phyloP scores from a whole-genome alignment of 768 basidiomycete genomes.

The Suillus lakei region DNA sequence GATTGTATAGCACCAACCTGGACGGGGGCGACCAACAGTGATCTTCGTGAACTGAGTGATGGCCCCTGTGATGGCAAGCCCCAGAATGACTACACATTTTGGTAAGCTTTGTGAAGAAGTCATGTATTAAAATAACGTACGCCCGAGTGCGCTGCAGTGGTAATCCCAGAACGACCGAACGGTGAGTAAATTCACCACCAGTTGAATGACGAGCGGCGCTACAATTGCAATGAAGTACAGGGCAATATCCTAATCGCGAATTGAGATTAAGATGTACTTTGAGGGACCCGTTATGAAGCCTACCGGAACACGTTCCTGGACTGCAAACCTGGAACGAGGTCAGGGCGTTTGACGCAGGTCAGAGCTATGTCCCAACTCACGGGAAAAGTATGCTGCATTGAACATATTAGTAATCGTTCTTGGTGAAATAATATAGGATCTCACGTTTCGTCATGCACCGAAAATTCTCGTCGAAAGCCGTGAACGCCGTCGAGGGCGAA shows the following conservation, averaged over 20 bases:
- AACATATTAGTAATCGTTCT: conserved; percentile 22
- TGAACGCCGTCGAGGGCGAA: conserved; percentile 66
- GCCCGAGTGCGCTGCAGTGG: conserved; percentile 64
- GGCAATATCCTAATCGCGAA: conserved; percentile 44
- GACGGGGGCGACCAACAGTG: conserved; percentile 88
- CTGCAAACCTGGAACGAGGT: conserved; percentile 55
- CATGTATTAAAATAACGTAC: conserved; percentile 42
- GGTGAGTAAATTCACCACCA: conserved; percentile 70
- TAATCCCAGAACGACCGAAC: conserved; percentile 90
- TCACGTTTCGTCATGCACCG: conserved; percentile 76
- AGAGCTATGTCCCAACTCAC: conserved; percentile 15
- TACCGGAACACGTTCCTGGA: conserved; percentile 81
- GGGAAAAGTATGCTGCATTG: conserved; percentile 27
- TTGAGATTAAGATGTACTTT: conserved; percentile 13
- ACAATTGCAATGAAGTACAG: conserved; percentile 60
- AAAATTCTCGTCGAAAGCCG: conserved; percentile 81
- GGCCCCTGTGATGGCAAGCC: conserved; percentile 75
- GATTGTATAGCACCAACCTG: conserved; percentile 50
- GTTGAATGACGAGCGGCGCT: conserved; percentile 72
- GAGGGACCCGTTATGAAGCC: conserved; percentile 26
- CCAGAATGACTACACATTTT: conserved; percentile 60
- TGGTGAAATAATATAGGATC: conserved; percentile 27
- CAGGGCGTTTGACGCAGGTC: background rate
- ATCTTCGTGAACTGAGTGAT: conserved; percentile 87
- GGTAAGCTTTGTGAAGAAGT: conserved; percentile 9